Conservation (phyloP, 495 filamentous ascomycete species). For the Trichocladium uniseriatum region DNA sequence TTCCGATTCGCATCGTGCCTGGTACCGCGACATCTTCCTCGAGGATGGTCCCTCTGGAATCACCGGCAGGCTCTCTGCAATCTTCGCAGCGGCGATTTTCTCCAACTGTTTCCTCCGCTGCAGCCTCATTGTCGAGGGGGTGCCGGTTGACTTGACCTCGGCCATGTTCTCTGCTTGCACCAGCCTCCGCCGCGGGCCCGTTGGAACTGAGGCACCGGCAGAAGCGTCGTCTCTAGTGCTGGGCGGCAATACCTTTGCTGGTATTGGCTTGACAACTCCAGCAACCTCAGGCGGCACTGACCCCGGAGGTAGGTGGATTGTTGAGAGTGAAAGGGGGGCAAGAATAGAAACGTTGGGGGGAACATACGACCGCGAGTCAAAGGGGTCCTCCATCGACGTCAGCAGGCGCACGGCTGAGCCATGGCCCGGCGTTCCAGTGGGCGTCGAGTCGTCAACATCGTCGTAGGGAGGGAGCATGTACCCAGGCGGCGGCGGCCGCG, state of each 20-base stretch:
- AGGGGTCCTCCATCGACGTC: constrained; percentile 41
- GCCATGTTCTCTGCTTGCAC: not conserved
- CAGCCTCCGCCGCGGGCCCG: constrained; percentile 8
- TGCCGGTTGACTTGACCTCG: constrained; percentile 7
- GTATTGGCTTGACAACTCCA: not conserved
- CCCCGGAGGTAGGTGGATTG: not conserved
- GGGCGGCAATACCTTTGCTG: not conserved
- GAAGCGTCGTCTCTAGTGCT: not conserved
- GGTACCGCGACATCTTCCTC: constrained; percentile 26
- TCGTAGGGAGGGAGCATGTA: constrained; percentile 41
- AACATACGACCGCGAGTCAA: constrained; percentile 35
- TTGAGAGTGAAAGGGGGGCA: constrained; percentile 20
- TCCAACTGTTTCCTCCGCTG: constrained; percentile 29
- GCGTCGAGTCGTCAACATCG: constrained; percentile 37
- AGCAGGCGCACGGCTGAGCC: constrained; percentile 40
- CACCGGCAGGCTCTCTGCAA: constrained; percentile 24
- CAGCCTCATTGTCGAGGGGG: constrained; percentile 34
- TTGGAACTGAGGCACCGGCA: not conserved
- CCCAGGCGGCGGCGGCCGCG: constrained; percentile 33
- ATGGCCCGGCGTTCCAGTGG: constrained; percentile 25
- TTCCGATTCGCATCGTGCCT: constrained; percentile 18
- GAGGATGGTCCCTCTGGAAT: constrained; percentile 39
- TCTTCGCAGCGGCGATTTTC: not conserved
- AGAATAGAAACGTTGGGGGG: constrained; percentile 22
- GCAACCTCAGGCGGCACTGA: constrained; percentile 6